Base-by-base conservation (phyloP, 352 stramenopile species). In the Pythium dissotocum region DNA sequence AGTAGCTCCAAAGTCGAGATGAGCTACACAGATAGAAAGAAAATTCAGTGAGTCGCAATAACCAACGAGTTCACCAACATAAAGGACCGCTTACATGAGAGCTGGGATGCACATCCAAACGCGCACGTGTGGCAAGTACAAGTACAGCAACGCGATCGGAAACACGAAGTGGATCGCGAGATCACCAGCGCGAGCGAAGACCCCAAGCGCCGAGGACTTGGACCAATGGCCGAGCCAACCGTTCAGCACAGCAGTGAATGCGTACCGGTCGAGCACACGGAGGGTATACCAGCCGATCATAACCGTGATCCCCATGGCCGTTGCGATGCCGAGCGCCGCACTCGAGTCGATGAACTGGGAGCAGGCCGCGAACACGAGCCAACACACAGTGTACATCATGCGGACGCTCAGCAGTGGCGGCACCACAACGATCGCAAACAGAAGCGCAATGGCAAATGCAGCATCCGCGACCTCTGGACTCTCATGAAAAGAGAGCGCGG, bases 241-340 rank as follows among this genome's bases (percentile, higher is more conserved):
- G 49, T 91, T 88, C 35, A 94, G 69, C 40, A 94, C 75, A 6
- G 87, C 83, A 6, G 83, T 90, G 70, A 94, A 94, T 10, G 87
- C 87, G 51, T 82, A 84, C 36, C 87, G 83, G 61, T 94, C 87
- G 58, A 91, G 83, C 9, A 91, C 66, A 24, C 87, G 85, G 44
- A 94, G 70, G 42, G 85, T 85, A 74, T 93, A 93, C 87, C 87
- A 94, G 14, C 85, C 84, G 35, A 92, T 84, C 87, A 94, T 94
- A 70, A 94, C 85, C 26, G 87, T 93, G 70, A 92, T 87, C 16
- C 87, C 83, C 77, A 91, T 91, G 28, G 87, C 89, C 9, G 87
- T 91, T 21, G 85, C 80, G 30, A 94, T 88, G 55, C 87, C 87
- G 21, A 93, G 74, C 28, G 80, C 79, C 6, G 83, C 79, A 40